phyloP scores from a whole-genome alignment of 1,284 basidiomycete species.

The Cutaneotrichosporon sp. region DNA sequence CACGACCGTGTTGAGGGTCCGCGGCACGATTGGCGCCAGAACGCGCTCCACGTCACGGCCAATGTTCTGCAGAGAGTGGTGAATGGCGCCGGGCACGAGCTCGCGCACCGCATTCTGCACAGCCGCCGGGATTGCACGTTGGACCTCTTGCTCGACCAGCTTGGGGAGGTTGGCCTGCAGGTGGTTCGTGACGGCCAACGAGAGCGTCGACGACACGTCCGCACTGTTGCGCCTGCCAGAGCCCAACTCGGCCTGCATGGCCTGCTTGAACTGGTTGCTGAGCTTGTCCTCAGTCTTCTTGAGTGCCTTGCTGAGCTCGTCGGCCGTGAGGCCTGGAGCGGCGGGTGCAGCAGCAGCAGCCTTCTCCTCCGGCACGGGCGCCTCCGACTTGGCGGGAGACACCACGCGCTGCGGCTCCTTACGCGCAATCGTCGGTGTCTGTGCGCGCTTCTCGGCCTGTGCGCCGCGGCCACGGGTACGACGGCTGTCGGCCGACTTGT shows the following conservation, averaged over 20 bases:
- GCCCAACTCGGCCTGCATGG: constrained; percentile 8
- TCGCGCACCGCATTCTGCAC: constrained; percentile 24
- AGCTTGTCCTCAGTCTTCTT: constrained; percentile 39
- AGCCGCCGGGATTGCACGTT: constrained; percentile 32
- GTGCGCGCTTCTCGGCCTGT: background rate
- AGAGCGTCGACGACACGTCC: constrained; percentile 13
- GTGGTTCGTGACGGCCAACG: constrained; percentile 28
- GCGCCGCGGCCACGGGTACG: background rate
- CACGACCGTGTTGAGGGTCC: constrained; percentile 29
- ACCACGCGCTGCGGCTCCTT: constrained; percentile 6
- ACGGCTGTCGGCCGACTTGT: background rate
- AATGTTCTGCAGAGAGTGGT: constrained; percentile 28
- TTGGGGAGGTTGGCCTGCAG: constrained; percentile 29
- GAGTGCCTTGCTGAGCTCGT: constrained; percentile 20
- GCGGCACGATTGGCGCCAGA: constrained; percentile 29
- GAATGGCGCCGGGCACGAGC: constrained; percentile 27
- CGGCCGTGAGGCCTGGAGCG: constrained; percentile 7
- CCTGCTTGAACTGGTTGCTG: constrained; percentile 26
- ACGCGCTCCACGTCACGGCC: constrained; percentile 34
- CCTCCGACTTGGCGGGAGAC: background rate
- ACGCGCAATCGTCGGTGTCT: background rate
- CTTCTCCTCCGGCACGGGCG: background rate
- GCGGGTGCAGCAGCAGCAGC: background rate
- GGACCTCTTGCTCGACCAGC: constrained; percentile 31
- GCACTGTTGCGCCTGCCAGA: background rate